Conservation (phyloP, 1,139 yeast species). For the Diutina mesorugosa region DNA sequence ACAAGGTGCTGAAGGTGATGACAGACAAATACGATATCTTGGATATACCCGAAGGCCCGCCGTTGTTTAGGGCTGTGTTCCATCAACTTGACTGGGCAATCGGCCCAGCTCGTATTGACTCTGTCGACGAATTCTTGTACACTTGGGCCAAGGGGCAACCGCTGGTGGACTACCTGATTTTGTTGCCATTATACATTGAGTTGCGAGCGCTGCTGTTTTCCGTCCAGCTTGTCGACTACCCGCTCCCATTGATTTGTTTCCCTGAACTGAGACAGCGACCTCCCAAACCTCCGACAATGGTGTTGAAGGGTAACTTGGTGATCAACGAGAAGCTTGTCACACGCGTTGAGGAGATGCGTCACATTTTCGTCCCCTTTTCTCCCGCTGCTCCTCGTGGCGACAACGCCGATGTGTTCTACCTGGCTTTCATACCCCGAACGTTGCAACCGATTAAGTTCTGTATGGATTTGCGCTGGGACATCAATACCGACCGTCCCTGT, state of each 20-base stretch:
- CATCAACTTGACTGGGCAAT: conserved; percentile 19
- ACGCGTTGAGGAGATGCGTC: conserved; percentile 28
- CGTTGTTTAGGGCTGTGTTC: conserved; percentile 20
- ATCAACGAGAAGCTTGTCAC: conserved; percentile 28
- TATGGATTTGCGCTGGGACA: conserved; percentile 20
- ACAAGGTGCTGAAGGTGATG: conserved; percentile 17
- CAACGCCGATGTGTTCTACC: conserved; percentile 16
- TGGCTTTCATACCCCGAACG: conserved; percentile 28
- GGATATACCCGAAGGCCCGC: conserved; percentile 22
- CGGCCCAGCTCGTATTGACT: conserved; percentile 15
- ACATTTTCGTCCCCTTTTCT: conserved; percentile 32
- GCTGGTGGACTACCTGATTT: conserved; percentile 23
- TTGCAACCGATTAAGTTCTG: conserved; percentile 32
- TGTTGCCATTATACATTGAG: conserved; percentile 21
- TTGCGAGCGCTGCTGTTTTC: conserved; percentile 20
- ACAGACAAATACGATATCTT: conserved; percentile 23
- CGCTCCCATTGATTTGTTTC: conserved; percentile 28
- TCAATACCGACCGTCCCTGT: conserved; percentile 26
- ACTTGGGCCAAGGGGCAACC: conserved; percentile 31
- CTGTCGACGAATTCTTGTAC: conserved; percentile 22
- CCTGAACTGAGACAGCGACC: conserved; percentile 10
- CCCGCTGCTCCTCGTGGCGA: conserved; percentile 19
- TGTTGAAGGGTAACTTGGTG: conserved; percentile 24
- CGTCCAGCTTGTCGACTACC: conserved; percentile 25
- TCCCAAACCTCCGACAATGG: conserved; percentile 15